phyloP scores from a whole-genome alignment of 371 early-diverging fungal species.

The Rhizopus arrhizus region DNA sequence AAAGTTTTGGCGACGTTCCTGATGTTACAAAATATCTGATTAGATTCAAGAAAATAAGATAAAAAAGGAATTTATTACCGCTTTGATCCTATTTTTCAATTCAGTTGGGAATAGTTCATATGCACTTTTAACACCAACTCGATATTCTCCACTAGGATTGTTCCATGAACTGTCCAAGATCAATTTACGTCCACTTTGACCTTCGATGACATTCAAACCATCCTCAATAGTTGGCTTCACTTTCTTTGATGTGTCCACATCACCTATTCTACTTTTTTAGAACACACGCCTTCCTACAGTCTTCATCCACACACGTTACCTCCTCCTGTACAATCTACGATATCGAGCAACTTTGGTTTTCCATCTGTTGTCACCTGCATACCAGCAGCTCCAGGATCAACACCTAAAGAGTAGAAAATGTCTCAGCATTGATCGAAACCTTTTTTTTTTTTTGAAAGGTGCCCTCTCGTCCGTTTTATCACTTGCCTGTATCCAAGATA shows the following conservation, averaged over 20 bases:
- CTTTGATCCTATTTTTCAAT: constrained; percentile 56
- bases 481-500: constrained; percentile 81
- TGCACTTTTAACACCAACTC: constrained; percentile 81
- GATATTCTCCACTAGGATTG: constrained; percentile 80
- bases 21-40: not conserved
- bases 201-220: constrained; percentile 57
- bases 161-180: constrained; percentile 71
- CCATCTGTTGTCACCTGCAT: constrained; percentile 86
- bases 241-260: constrained; percentile 66
- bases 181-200: constrained; percentile 78
- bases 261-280: constrained; percentile 51
- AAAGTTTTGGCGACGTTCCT: constrained; percentile 72
- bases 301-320: constrained; percentile 24
- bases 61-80: constrained; percentile 34
- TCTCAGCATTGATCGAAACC: not conserved
- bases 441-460: not conserved
- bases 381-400: constrained; percentile 90
- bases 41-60: not conserved
- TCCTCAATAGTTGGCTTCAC: constrained; percentile 55
- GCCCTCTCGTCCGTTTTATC: not conserved
- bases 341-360: constrained; percentile 86
- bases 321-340: constrained; percentile 92
- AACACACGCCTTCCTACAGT: too few species aligned
- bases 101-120: constrained; percentile 79
- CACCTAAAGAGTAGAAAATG: constrained; percentile 44